Base-by-base conservation (phyloP, 164 flowering plant species). In the Akebia trifoliata region DNA sequence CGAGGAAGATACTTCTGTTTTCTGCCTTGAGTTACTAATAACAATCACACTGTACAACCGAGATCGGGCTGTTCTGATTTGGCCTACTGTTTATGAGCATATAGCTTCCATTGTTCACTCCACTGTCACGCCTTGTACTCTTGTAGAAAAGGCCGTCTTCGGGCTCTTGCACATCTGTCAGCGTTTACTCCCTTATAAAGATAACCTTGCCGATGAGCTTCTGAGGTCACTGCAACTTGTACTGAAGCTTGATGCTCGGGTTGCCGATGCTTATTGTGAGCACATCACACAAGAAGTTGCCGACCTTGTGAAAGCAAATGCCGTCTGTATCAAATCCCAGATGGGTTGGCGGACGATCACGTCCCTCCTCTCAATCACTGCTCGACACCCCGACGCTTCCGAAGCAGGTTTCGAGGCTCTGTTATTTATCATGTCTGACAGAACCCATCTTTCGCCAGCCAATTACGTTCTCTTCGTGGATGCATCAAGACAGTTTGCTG, bases 221-320 rank as follows among this genome's bases (percentile, higher is more conserved):
- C 57, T 73, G 25, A 59, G 62, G 56, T 73, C 77, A 32, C 61
- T 73, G 40, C 77, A 70, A 20, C 54, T 73, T 26, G 50, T 73
- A 6, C 50, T 63, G 34, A 73, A 73, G 69, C 74, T 73, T 15
- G 74, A 73, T 60, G 78, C 74, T 36, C 69, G 78, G 39, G 74
- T 74, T 9, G 78, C 78, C 11, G 78, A 74, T 68, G 75, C 78
- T 17, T 74, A 74, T 38, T 74, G 78, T 47, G 78, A 74, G 60
- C 69, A 70, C 20, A 74, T 74, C 17, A 74, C 78, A 8, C 72
- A 70, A 38, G 78, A 74, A 53, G 64, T 74, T 11, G 53, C 30
- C 12, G 52, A 62, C 43, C 69, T 74, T 53, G 74, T 74, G 48
- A 70, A 71, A 60, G 67, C 74, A 44, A 74, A 71, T 68, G 78